These are phyloP conservation scores for Pseudogymnoascus sp. DNA, from an alignment of 2,329 filamentous ascomycete species.

Conservation along the genomic window DNA sequence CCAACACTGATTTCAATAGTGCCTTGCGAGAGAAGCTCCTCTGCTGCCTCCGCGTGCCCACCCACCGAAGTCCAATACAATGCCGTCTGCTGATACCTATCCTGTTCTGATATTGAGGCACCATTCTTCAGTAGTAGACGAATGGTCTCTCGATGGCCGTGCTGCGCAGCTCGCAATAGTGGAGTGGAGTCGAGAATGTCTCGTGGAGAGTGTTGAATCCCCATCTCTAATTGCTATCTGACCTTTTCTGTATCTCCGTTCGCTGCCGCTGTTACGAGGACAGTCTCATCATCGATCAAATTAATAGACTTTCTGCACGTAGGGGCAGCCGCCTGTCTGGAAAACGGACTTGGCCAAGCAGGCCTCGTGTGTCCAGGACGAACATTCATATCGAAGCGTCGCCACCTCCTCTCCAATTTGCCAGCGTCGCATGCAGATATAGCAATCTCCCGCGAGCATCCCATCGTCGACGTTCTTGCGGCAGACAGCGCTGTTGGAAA, in stretches of 20 bases:
- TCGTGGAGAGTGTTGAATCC: not conserved
- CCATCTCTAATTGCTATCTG: not conserved
- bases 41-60: too few species aligned
- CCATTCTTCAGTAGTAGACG: conserved; percentile 10
- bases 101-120: too few species aligned
- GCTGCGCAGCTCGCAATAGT: conserved; percentile 9
- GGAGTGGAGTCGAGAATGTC: not conserved
- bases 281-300: too few species aligned
- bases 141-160: conserved; percentile 13
- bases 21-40: too few species aligned
- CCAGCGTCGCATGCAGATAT: not conserved
- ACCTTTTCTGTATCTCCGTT: not conserved
- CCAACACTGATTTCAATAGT: too few species aligned
- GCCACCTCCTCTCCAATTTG: not conserved
- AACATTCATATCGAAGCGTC: not conserved
- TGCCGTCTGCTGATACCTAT: too few species aligned
- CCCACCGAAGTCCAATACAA: too few species aligned
- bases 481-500: too few species aligned
- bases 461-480: too few species aligned
- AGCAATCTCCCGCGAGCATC: not conserved
- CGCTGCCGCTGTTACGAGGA: not conserved
- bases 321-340: not conserved
- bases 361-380: not conserved
- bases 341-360: not conserved
- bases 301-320: too few species aligned